Evolutionary conservation across 805 yeast species (phyloP).

Genomic region (Sugiyamaella mastotermitis): DNA sequence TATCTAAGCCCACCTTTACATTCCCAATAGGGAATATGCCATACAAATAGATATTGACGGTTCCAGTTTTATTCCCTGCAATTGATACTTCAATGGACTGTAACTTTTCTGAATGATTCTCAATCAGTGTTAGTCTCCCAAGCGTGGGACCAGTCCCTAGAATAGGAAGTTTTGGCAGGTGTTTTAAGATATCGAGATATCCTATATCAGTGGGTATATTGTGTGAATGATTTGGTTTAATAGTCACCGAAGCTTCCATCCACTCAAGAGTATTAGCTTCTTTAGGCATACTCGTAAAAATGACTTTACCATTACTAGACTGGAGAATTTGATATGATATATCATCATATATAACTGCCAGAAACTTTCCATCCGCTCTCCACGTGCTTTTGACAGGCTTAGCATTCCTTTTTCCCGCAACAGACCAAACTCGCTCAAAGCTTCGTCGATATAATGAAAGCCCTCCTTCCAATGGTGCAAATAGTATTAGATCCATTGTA

Average conservation of each 20-base stretch:
- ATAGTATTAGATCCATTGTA: constrained; percentile 45
- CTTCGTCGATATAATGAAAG: constrained; percentile 49
- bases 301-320: constrained; percentile 40
- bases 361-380: constrained; percentile 35
- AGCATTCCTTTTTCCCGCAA: constrained; percentile 28
- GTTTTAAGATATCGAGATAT: constrained; percentile 25
- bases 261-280: constrained; percentile 15
- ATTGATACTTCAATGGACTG: constrained; percentile 23
- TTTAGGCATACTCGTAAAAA: constrained; percentile 19
- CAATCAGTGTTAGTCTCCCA: too few relatives aligned
- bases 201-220: too few relatives aligned
- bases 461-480: constrained; percentile 40
- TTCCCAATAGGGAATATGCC: constrained; percentile 31
- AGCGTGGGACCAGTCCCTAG: constrained; percentile 12
- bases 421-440: constrained; percentile 49
- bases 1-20: not conserved
- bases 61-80: constrained; percentile 24
- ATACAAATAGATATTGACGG: constrained; percentile 27
- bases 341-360: constrained; percentile 43
- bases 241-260: constrained; percentile 16
- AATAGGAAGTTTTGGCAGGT: constrained; percentile 17
- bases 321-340: constrained; percentile 40
- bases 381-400: constrained; percentile 24
- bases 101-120: too few relatives aligned
- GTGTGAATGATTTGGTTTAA: too few relatives aligned